Base-by-base conservation (phyloP, 2,329 filamentous ascomycete species). In the Calonectria hongkongensis region DNA sequence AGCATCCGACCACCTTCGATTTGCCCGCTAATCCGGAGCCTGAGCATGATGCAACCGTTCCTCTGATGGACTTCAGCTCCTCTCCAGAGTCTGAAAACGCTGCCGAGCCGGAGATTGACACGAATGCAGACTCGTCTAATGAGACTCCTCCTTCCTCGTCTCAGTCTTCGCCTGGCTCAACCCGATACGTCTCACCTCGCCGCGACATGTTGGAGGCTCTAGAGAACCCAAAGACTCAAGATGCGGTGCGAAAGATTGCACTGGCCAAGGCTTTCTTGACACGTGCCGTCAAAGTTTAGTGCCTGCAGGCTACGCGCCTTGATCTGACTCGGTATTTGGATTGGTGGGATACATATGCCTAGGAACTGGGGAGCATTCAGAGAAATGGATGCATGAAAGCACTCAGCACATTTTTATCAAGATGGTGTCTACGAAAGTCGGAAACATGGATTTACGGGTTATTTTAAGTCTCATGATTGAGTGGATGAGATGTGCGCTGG, bases 181-280 rank as follows among this genome's bases (percentile, higher is more conserved):
- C 54, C 39, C 33, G 54, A 12, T 60, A 39, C 4, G 33, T 60
- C 36, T 4, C 48, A 25, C 25, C 45, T 4, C 18, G 56, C 10
- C 66, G 36, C n/a, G 47, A 51, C 21, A 36, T 39, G 47, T 13
- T 47, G 5, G 48, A 39, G 47, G 60, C 27, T 12, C 47, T 47
- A 21, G 36, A 47, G n/a, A 56, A 47, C 10, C 28, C 67, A 2
- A 70, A 58, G 67, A 13, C 33, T n/a, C 58, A 51, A 25, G 67
- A 65, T 16, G 67, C 60, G 3, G 48, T 51, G 2, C 58, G 60
- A 21, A 33, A 65, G 36, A 54, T 70, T 30, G 41, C 48, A 5
- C 21, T 33, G 1, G 67, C 67, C 12, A 70, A 70, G 60, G 50
- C 48, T 6, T 70, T 70, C 21, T 18, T 70, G 36, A 10, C 4